phyloP scores from a whole-genome alignment of 75 land plant genomes.

The Pseudotsuga menziesii region DNA sequence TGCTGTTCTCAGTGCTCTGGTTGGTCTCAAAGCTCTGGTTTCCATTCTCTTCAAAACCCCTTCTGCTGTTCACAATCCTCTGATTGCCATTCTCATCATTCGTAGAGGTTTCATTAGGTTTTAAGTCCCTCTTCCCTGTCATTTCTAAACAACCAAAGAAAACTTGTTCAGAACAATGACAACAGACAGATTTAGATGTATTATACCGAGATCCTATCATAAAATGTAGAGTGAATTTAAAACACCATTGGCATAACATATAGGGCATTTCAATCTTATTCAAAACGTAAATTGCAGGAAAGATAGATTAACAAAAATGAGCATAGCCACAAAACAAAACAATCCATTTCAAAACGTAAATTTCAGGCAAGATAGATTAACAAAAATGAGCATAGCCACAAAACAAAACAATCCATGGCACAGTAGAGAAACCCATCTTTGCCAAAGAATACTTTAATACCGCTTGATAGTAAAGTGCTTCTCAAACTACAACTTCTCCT shows the following conservation, averaged over 20 bases:
- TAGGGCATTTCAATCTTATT: background rate
- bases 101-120: background rate
- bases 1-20: background rate
- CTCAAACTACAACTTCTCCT: background rate
- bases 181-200: background rate
- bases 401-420: too few species aligned
- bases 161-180: background rate
- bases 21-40: background rate
- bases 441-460: background rate
- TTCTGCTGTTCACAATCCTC: too few species aligned
- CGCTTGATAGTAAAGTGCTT: background rate
- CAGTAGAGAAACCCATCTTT: background rate
- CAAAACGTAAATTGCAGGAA: background rate
- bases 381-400: background rate
- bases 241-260: background rate
- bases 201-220: background rate
- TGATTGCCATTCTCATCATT: background rate
- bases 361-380: background rate
- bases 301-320: background rate
- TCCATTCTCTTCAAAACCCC: too few species aligned
- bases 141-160: background rate
- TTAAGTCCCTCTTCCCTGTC: background rate
- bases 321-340: too few species aligned
- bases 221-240: background rate
- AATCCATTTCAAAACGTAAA: background rate